These are phyloP conservation scores for Candida tammaniensis DNA, from an alignment of 805 yeast species.

Conservation along the genomic window DNA sequence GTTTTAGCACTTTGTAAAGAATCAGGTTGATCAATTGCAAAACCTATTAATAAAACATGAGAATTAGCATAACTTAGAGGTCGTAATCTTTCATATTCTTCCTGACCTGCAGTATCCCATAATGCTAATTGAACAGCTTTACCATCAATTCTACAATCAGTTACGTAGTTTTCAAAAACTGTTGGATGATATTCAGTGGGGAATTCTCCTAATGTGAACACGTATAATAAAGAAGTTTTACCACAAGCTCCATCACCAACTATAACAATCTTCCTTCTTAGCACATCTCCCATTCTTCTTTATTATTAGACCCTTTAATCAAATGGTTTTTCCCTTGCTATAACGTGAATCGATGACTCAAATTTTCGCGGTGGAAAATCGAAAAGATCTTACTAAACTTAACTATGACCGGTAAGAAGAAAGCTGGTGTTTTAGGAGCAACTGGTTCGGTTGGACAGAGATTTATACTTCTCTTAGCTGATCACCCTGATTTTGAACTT, in stretches of 20 bases:
- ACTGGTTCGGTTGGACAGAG: constrained; percentile 98
- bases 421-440: constrained; percentile 93
- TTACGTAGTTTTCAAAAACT: constrained; percentile 90
- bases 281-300: not conserved
- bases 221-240: constrained; percentile 85
- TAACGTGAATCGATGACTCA: constrained; percentile 1
- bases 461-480: constrained; percentile 76
- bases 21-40: constrained; percentile 81
- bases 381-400: too few relatives aligned
- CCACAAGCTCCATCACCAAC: constrained; percentile 98
- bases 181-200: constrained; percentile 94
- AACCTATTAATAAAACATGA: constrained; percentile 80
- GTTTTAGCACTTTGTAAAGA: constrained; percentile 76
- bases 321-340: not conserved
- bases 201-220: constrained; percentile 88
- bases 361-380: not conserved
- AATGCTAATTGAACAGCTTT: constrained; percentile 83
- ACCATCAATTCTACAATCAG: constrained; percentile 92
- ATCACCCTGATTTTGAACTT: constrained; percentile 88
- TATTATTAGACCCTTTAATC: not conserved
- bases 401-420: constrained; percentile 19
- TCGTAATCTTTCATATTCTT: constrained; percentile 86
- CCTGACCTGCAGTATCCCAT: constrained; percentile 98
- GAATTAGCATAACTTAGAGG: constrained; percentile 88
- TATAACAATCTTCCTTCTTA: constrained; percentile 69